phyloP scores from a whole-genome alignment of 805 yeast genomes.

The Candida dajiaensis region DNA sequence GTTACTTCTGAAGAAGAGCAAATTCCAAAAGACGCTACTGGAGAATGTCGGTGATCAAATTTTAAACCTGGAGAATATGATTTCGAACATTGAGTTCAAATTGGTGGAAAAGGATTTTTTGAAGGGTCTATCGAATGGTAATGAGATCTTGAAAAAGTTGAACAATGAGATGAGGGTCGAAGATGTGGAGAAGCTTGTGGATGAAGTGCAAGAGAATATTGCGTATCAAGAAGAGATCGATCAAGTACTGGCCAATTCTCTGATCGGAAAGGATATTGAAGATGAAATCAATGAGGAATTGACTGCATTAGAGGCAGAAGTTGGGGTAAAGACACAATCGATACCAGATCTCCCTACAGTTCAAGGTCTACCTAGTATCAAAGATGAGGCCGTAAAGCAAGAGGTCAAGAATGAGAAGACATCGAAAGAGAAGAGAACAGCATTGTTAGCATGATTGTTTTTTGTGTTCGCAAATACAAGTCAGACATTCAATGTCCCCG shows the following conservation, averaged over 20 bases:
- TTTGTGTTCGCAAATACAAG: background rate
- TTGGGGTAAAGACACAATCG: conserved; percentile 32
- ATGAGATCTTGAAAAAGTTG: conserved; percentile 63
- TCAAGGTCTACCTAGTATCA: conserved; percentile 3
- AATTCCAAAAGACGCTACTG: conserved; percentile 74
- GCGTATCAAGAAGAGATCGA: conserved; percentile 72
- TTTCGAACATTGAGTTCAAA: conserved; percentile 81
- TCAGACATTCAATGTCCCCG: background rate
- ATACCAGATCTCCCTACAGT: conserved; percentile 3
- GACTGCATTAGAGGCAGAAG: conserved; percentile 82
- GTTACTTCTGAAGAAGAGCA: conserved; percentile 66
- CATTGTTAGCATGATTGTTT: conserved; percentile 1
- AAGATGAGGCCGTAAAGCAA: background rate
- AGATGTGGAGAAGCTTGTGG: conserved; percentile 75
- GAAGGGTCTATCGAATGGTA: conserved; percentile 77
- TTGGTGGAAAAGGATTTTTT: conserved; percentile 81
- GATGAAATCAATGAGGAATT: conserved; percentile 95
- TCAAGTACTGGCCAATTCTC: conserved; percentile 38
- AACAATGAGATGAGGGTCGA: conserved; percentile 76
- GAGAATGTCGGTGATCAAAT: conserved; percentile 71
- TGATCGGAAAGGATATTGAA: conserved; percentile 42
- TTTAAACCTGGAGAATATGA: conserved; percentile 71
- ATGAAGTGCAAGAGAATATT: conserved; percentile 77
- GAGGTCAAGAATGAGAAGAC: background rate
- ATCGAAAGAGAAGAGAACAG: conserved; percentile 1